A percentile compares a stretch with the other conserved stretches of the same genome.
phyloP scores from a whole-genome alignment of 805 yeast species.

The Yamadazyma tumulicola region DNA sequence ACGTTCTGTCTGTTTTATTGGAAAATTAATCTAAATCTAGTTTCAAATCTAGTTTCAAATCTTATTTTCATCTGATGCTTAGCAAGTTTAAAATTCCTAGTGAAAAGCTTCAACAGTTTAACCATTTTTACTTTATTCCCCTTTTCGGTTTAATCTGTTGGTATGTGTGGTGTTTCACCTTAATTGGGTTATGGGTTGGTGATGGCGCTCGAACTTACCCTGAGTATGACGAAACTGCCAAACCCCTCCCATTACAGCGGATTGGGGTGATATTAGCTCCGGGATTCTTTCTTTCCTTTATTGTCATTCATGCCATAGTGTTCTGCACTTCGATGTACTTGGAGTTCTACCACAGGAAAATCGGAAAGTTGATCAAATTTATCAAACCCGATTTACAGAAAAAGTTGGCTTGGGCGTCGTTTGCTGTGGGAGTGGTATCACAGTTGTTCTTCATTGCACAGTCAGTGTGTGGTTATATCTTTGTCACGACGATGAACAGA shows the following conservation, averaged over 20 bases:
- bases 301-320: constrained; percentile 19
- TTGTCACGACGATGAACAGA: constrained; percentile 14
- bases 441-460: constrained; percentile 21
- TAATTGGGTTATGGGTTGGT: constrained; percentile 20
- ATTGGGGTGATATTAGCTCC: constrained; percentile 22
- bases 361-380: constrained; percentile 27
- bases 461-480: constrained; percentile 16
- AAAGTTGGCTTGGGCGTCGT: constrained; percentile 22
- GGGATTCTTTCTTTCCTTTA: constrained; percentile 19
- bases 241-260: constrained; percentile 23
- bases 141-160: constrained; percentile 24
- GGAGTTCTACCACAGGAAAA: constrained; percentile 25
- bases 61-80: neutral
- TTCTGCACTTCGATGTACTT: constrained; percentile 22
- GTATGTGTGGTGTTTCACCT: constrained; percentile 20
- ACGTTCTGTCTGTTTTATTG: neutral
- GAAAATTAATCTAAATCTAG: neutral
- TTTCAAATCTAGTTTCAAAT: neutral
- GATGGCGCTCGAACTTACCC: constrained; percentile 20
- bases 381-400: constrained; percentile 21
- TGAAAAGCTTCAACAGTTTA: constrained; percentile 13
- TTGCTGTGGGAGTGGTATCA: constrained; percentile 19
- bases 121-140: constrained; percentile 24
- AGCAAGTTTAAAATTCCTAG: neutral
- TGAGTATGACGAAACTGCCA: constrained; percentile 17